Evolutionary conservation across 108 stramenopile species (phyloP).

Genomic region (Mediolabrus comicus): DNA sequence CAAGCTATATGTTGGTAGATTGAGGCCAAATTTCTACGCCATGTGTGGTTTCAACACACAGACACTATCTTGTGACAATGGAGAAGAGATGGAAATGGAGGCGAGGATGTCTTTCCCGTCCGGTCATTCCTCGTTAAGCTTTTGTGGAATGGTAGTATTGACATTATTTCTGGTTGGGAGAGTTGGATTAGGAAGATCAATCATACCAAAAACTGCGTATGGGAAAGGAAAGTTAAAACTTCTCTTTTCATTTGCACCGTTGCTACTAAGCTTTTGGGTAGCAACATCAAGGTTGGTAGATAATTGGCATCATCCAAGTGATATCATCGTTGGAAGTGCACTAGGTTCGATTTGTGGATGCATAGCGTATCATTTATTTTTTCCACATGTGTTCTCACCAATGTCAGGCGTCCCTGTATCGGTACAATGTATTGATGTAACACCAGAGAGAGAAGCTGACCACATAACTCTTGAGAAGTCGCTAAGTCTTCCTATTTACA

Average conservation of each 20-base stretch:
- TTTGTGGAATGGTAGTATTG: slow-evolving; percentile 67
- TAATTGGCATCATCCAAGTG: slow-evolving; percentile 85
- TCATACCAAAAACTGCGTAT: slow-evolving; percentile 10
- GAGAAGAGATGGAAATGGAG: slow-evolving; percentile 52
- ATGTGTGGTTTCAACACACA: slow-evolving; percentile 70
- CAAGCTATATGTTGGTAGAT: slow-evolving; percentile 71
- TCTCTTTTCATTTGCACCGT: slow-evolving; percentile 18
- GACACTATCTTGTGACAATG: slow-evolving; percentile 52
- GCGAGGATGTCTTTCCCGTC: slow-evolving; percentile 77
- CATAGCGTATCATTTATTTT: slow-evolving; percentile 66
- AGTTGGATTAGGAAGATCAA: slow-evolving; percentile 25
- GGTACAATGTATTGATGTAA: slow-evolving; percentile 1
- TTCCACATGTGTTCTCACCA: slow-evolving; percentile 51
- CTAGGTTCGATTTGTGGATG: slow-evolving; percentile 55
- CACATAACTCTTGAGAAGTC: slow-evolving; percentile 17
- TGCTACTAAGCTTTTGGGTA: slow-evolving; percentile 36
- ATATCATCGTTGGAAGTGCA: slow-evolving; percentile 72
- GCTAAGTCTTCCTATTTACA: slow-evolving; percentile 9
- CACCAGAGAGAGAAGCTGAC: slow-evolving; percentile 2
- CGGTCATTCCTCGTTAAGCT: slow-evolving; percentile 69
- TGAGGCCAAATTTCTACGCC: slow-evolving; percentile 78
- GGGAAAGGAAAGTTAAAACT: slow-evolving; percentile 13
- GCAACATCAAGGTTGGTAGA: slow-evolving; percentile 49
- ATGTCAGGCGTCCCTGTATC: slow-evolving; percentile 58
- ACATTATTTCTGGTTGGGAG: slow-evolving; percentile 62